These are phyloP conservation scores for Ustilago shanxiensis DNA, from an alignment of 1,284 basidiomycete genomes.

Conservation along the genomic window DNA sequence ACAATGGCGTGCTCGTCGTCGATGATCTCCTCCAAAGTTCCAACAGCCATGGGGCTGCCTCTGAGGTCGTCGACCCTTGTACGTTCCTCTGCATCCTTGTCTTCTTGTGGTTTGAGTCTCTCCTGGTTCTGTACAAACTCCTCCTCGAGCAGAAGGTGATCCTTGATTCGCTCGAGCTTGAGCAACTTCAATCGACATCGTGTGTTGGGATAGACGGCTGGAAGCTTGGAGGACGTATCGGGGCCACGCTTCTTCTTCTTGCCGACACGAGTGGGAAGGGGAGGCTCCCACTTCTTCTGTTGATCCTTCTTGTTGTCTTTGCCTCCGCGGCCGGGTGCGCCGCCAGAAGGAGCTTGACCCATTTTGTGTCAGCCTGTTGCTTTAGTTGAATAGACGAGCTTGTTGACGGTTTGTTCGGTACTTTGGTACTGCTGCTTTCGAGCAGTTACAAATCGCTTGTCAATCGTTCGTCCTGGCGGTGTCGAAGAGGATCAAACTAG, in stretches of 20 bases:
- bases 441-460: too few species aligned
- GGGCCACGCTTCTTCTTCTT: constrained; percentile 94
- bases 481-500: too few species aligned
- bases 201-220: constrained; percentile 92
- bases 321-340: constrained; percentile 60
- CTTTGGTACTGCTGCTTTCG: background rate
- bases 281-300: constrained; percentile 97
- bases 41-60: constrained; percentile 96
- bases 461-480: too few species aligned
- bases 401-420: background rate
- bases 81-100: constrained; percentile 95
- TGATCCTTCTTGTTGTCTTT: constrained; percentile 73
- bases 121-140: constrained; percentile 98
- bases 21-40: constrained; percentile 98
- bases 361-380: constrained; percentile 14
- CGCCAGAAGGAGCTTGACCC: constrained; percentile 65
- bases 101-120: constrained; percentile 76
- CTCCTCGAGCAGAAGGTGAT: constrained; percentile 96
- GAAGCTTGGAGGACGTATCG: constrained; percentile 89
- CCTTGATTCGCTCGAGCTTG: constrained; percentile 97
- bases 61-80: constrained; percentile 94
- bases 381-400: background rate
- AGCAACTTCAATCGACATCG: constrained; percentile 95
- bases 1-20: constrained; percentile 99
- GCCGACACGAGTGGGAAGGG: constrained; percentile 94